Base-by-base conservation (phyloP, 2,329 filamentous ascomycete species). In the Penicillium freii region DNA sequence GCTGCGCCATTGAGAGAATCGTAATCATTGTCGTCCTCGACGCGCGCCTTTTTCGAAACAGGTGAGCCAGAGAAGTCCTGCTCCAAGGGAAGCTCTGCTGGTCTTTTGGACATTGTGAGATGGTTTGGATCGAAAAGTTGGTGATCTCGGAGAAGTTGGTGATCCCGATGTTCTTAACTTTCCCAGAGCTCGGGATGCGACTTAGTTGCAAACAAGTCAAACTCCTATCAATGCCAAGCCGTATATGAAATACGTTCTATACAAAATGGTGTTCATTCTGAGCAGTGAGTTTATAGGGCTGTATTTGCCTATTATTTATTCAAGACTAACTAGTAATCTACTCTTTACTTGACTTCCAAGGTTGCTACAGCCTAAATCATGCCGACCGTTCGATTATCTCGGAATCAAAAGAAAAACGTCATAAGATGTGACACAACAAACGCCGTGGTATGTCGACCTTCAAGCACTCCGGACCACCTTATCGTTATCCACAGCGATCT, bases 401-500 rank as follows among this genome's bases (percentile, higher is more conserved):
- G 64, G 71, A 64, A 72, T 62, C 62, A 64, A 64, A 68, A 63
- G 63, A 63, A 70, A 55, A 65, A 68, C 66, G 58, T 63, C 63
- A 63, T 66, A 60, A 60, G 58, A 64, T 67, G 63, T 64, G 65
- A 66, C 65, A 65, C 63, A 64, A 62, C 60, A 63, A 67, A 70
- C 65, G 59, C 65, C 60, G 43, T 58, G 56, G 61, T 65, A 64
- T 64, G 65, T 64, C 60, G 65, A 61, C 65, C 62, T 69, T 74
- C 75, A 81, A 71, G 78, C 77, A 72, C 75, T 74, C 56, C 72
- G 69, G 57, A 79, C 77, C 61, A 78, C 73, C 76, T 86, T 87
- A 78, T 89, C 87, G 73, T 96, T 91, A 73, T 93, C 89, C 74
- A 92, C 95, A 63, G 91, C 86, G 69, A 95, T 84, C 69, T 94